Base-by-base conservation (phyloP, 495 filamentous ascomycete genomes). In the Schizothecium vesticola region DNA sequence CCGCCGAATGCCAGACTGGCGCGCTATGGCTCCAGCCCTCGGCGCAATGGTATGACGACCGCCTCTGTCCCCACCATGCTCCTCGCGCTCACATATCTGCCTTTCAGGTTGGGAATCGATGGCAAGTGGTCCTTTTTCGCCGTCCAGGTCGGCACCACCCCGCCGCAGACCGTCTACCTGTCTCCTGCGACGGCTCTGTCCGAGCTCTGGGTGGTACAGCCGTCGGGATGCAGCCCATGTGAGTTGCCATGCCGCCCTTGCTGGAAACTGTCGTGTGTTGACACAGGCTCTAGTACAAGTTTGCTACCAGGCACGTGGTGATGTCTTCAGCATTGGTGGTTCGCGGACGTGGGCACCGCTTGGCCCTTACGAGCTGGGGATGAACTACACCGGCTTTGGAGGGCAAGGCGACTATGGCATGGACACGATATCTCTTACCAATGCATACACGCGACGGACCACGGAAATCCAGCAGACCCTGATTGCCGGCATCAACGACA, bases 341-440 rank as follows among this genome's bases (percentile, higher is more conserved):
- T 89, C 87, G 16, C 77, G 81, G 33, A 86, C 83, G 61, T 90
- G 87, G 87, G 75, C 79, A n/a, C 69, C 77, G 25, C 79, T 88
- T 62, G 85, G 84, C 61, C 70, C 79, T 16, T 91, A 79, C 78
- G 75, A 85, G 69, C 77, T 89, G 51, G 85, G 83, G 7, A 74
- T 88, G 63, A 79, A 82, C 58, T 78, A 86, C 61, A 79, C 88
- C 12, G 85, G 83, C 24, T 76, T 82, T 26, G 78, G 75, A 11
- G 81, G 82, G 10, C 85, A 83, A 72, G 85, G 83, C n/a, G 77
- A 87, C 65, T 89, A 86, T 71, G 88, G 85, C 13, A 80, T 87
- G 72, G 89, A 91, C 59, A 84, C 78, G 11, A 63, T 88, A 21
- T 77, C 80, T 23, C 79, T 83, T 63, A 77, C 80, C 65, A 79